Evolutionary conservation across 495 filamentous ascomycete genomes (phyloP), one percentile per base, ranked within the genome.

Genomic region (Penicillium diatomitis): DNA sequence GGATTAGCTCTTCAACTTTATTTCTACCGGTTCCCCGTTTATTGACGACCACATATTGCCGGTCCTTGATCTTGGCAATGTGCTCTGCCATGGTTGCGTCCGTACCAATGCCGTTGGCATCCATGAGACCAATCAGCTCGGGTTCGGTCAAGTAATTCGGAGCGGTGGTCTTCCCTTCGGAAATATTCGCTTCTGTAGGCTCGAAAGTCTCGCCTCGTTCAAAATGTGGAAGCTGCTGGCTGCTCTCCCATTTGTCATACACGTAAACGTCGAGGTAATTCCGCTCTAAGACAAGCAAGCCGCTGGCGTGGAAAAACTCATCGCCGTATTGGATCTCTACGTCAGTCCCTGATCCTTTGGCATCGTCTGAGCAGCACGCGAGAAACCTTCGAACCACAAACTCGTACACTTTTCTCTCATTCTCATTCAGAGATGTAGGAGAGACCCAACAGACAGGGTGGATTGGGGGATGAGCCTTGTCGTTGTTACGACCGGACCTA

Each of bases 61-160:
- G 73, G 37, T 90, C 82, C 65, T 96, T 88, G 64, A 98, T 90
- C 62, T 94, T 96, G 38, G 85, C 80, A 59, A 98, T 97, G 62
- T 98, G 92, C 55, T 98, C 92, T 0, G 92, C 91, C 94, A 98
- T 98, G 0, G 92, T 97, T 8, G 92, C 92, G 68, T 98, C 92
- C 4, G 92, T 98, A 10, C 92, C 92, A 56, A 98, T 98, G 8
- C 92, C 92, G 63, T 98, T 97, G 10, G 87, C 91, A 68, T 98
- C 94, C 92, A 98, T 98, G 27, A 98, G 76, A 4, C 84, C 87
- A 65, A 98, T 96, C n/a, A 98, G 73, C 62, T 97, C 92, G 2
- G 92, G 90, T 62, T 98, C 92, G 1, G 92, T 98, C 32, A 98
- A 68, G 58, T 94, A 96, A 8, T 77, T 81, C 0, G 94, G 92